A percentile compares a stretch with the other conserved stretches of the same genome.
These are phyloP conservation scores for Hymenotorrendiella dingleyae DNA, from an alignment of 2,329 filamentous ascomycete genomes.

Conservation along the genomic window DNA sequence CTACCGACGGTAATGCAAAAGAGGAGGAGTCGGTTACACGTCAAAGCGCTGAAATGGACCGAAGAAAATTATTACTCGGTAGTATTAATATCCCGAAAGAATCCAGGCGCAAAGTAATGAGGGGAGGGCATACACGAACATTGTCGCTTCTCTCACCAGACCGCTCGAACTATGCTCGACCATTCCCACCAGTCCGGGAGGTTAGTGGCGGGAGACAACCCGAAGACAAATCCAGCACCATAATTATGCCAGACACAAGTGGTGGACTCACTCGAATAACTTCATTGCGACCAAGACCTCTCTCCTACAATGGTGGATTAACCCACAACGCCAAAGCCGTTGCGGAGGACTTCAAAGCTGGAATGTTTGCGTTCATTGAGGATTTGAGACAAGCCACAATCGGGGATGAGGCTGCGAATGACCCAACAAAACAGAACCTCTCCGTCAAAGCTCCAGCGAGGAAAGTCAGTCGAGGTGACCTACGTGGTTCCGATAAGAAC, in stretches of 20 bases:
- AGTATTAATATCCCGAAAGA: constrained; percentile 40
- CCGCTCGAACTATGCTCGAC: constrained; percentile 22
- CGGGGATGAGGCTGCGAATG: constrained; percentile 78
- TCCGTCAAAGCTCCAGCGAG: constrained; percentile 18
- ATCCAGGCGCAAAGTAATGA: constrained; percentile 59
- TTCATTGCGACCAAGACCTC: constrained; percentile 23
- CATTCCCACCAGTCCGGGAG: constrained; percentile 31
- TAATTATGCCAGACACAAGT: constrained; percentile 29
- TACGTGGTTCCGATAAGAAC: constrained; percentile 15
- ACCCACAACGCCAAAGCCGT: constrained; percentile 29
- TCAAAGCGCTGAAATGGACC: constrained; percentile 58
- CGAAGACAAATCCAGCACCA: constrained; percentile 16
- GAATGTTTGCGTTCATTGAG: constrained; percentile 90
- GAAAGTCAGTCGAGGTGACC: constrained; percentile 34
- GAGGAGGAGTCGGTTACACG: constrained; percentile 22
- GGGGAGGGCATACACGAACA: constrained; percentile 55
- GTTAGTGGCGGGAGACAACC: constrained; percentile 26
- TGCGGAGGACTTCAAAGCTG: constrained; percentile 74
- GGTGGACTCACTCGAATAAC: constrained; percentile 23
- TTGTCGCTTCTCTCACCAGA: constrained; percentile 75
- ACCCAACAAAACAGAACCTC: constrained; percentile 33
- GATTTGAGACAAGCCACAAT: constrained; percentile 94
- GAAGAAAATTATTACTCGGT: constrained; percentile 61
- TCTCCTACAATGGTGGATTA: constrained; percentile 29
- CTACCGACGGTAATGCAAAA: constrained; percentile 11